Base-by-base conservation (phyloP, 2,329 filamentous ascomycete genomes). In the Penicillium sp. region DNA sequence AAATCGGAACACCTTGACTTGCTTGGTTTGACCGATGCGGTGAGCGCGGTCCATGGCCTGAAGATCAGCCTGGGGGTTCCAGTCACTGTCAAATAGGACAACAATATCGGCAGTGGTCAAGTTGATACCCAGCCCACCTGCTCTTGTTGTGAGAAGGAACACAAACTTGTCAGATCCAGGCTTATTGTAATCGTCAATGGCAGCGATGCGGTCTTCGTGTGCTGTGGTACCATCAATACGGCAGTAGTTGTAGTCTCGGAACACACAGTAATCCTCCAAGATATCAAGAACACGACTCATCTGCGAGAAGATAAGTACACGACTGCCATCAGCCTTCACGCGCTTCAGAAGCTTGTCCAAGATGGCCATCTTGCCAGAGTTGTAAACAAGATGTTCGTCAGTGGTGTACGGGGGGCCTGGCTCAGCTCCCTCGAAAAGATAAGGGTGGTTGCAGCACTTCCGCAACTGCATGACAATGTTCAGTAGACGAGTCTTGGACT, bases 391-490 rank as follows among this genome's bases (percentile, higher is more conserved):
- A 76, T 99, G 95, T 75, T 97, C 93, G 68, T 99, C 94, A 0
- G 93, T 99, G 1, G 95, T 99, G 72, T 97, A 99, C 1, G 95
- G 94, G 11, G 94, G 95, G 27, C 94, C 94, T 40, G 94, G 94
- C 71, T 99, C 94, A 9, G 94, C 94, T 51, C 94, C 94, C 71
- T 99, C 94, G 64, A 99, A 99, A 1, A 99, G 85, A 67, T 99
- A 99, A 0, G 94, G 94, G 70, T 99, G 94, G 67, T 99, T 99
- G 74, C 94, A 99, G 77, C 94, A 99, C 76, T 99, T 99, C 66
- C 94, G 89, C 61, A 99, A 84, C 75, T 99, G 94, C 94, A 99
- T 99, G 65, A 99, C 94, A 69, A 99, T 99, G 76, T 99, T 99
- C 61, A 99, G 82, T 21, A 99, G 83, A 60, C 94, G 87, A 1